Evolutionary conservation across 192 early-diverging fungal genomes (phyloP).

Genomic region (Rhizophagus clarus): DNA sequence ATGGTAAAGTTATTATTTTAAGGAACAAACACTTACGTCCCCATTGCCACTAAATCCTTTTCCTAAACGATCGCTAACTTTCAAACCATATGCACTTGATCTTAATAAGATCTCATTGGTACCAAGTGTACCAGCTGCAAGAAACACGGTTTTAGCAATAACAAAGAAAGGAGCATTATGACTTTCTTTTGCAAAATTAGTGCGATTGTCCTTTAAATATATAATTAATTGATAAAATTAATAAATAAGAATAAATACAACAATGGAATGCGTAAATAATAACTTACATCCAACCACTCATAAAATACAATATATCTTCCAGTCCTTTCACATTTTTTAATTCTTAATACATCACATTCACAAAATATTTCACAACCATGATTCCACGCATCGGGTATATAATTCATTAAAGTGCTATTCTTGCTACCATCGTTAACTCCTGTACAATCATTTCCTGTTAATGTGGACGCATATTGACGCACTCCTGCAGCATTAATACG

Average conservation of each 20-base stretch:
- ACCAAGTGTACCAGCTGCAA: conserved; percentile 48
- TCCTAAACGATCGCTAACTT: conserved; percentile 40
- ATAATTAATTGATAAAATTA: neutral
- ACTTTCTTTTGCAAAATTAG: neutral
- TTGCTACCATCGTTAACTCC: conserved; percentile 53
- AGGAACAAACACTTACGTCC: conserved; percentile 42
- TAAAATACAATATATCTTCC: conserved; percentile 45
- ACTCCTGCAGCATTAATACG: conserved; percentile 48
- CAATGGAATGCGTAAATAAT: neutral
- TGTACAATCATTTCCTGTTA: conserved; percentile 48
- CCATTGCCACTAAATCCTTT: conserved; percentile 51
- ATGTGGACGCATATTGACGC: conserved; percentile 37
- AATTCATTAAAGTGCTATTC: conserved; percentile 50
- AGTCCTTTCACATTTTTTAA: conserved; percentile 36
- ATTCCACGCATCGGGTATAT: conserved; percentile 54
- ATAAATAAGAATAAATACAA: neutral
- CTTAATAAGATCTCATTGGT: conserved; percentile 46
- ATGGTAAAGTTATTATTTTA: neutral
- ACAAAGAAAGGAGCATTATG: conserved; percentile 40
- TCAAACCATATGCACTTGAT: conserved; percentile 40
- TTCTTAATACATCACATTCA: conserved; percentile 38
- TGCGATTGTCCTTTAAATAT: neutral
- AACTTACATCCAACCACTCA: conserved; percentile 46
- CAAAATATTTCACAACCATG: conserved; percentile 52
- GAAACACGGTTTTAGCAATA: conserved; percentile 45